These are phyloP conservation scores for Saccharomycopsis guyanensis DNA, from an alignment of 805 yeast genomes.

Conservation along the genomic window DNA sequence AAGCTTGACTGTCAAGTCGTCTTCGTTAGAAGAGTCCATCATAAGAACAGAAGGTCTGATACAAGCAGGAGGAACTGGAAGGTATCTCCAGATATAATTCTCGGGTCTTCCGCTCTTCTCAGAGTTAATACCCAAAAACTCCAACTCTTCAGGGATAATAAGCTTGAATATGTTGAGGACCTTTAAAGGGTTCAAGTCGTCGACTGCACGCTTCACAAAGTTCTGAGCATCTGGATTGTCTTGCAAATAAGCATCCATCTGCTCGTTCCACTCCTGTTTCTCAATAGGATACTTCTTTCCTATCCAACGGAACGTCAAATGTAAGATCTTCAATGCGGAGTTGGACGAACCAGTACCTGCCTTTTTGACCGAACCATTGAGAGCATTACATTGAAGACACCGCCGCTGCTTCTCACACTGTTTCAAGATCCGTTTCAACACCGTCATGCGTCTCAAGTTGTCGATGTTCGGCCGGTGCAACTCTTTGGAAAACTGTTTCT, in stretches of 20 bases:
- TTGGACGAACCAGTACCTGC: slow-evolving; percentile 89
- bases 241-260: slow-evolving; percentile 65
- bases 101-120: slow-evolving; percentile 89
- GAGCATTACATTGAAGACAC: slow-evolving; percentile 77
- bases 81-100: slow-evolving; percentile 91
- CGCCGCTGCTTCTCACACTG: slow-evolving; percentile 95
- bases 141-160: slow-evolving; percentile 82
- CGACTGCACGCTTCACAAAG: slow-evolving; percentile 79
- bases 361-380: slow-evolving; percentile 95
- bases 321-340: slow-evolving; percentile 91
- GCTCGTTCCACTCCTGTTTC: slow-evolving; percentile 79
- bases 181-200: slow-evolving; percentile 89
- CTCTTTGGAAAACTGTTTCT: slow-evolving; percentile 64
- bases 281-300: slow-evolving; percentile 87
- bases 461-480: slow-evolving; percentile 83
- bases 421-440: slow-evolving; percentile 72
- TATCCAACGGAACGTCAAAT: slow-evolving; percentile 91
- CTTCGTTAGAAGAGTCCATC: slow-evolving; percentile 91
- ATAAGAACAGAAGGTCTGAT: slow-evolving; percentile 94
- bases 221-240: slow-evolving; percentile 84
- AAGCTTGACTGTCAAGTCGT: slow-evolving; percentile 89
- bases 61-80: slow-evolving; percentile 99
- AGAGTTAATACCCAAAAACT: slow-evolving; percentile 83
- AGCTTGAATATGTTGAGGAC: slow-evolving; percentile 83
- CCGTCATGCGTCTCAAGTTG: slow-evolving; percentile 85